These are phyloP conservation scores for Chenopodium album DNA, from an alignment of 148 eudicot genomes.

Conservation along the genomic window DNA sequence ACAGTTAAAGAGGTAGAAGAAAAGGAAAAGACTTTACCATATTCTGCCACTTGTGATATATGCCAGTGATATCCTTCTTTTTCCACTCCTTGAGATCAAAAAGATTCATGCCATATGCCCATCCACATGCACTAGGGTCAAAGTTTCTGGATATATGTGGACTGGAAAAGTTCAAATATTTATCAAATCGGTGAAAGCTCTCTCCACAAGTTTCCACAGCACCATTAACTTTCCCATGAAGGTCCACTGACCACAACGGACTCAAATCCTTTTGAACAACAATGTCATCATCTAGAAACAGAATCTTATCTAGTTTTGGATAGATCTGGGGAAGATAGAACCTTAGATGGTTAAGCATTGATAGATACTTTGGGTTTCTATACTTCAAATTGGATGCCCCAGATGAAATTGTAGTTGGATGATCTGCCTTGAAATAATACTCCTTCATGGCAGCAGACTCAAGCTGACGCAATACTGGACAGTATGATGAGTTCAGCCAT, in stretches of 20 bases:
- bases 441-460: conserved; percentile 90
- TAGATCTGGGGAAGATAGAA: conserved; percentile 89
- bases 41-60: conserved; percentile 92
- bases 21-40: conserved; percentile 47
- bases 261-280: conserved; percentile 88
- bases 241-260: conserved; percentile 69
- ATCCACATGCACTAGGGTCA: conserved; percentile 87
- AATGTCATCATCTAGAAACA: conserved; percentile 89
- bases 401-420: conserved; percentile 53
- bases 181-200: conserved; percentile 88
- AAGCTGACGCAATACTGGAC: conserved; percentile 80
- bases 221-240: conserved; percentile 84
- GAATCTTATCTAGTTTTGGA: conserved; percentile 80
- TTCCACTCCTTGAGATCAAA: conserved; percentile 91
- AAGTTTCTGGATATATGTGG: conserved; percentile 73
- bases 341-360: conserved; percentile 87
- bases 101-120: conserved; percentile 95
- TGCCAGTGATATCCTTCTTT: conserved; percentile 72
- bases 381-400: conserved; percentile 83
- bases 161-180: conserved; percentile 83
- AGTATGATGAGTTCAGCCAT: conserved; percentile 88
- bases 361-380: conserved; percentile 87
- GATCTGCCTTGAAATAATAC: conserved; percentile 84
- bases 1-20: background rate
- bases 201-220: conserved; percentile 92